Conservation (phyloP, 2,329 filamentous ascomycete species). For the Dactylonectria estremocensis region DNA sequence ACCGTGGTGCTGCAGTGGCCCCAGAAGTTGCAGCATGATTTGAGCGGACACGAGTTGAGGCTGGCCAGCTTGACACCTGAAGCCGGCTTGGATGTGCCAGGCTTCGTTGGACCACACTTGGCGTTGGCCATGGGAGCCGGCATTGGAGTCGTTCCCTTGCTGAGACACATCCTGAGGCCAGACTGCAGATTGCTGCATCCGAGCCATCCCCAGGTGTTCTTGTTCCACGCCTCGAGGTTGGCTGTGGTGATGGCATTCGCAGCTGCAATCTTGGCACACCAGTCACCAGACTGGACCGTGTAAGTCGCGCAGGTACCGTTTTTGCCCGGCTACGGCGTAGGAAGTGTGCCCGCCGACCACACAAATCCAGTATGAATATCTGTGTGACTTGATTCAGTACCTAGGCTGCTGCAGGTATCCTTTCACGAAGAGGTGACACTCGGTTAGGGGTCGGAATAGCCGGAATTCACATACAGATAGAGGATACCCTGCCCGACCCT, state of each 20-base stretch:
- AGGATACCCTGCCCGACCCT: too few relatives aligned
- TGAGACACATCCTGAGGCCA: constrained; percentile 47
- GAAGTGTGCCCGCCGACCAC: not conserved
- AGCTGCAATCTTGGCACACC: constrained; percentile 53
- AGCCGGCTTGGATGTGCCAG: too few relatives aligned
- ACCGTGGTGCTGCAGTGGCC: constrained; percentile 59
- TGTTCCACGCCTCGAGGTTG: constrained; percentile 52
- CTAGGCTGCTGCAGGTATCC: too few relatives aligned
- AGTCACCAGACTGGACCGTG: constrained; percentile 51
- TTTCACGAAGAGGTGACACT: too few relatives aligned
- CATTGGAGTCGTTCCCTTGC: constrained; percentile 49
- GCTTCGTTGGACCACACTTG: constrained; percentile 47
- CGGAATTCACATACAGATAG: too few relatives aligned
- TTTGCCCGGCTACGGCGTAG: too few relatives aligned
- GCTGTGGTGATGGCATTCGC: constrained; percentile 48
- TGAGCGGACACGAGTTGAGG: constrained; percentile 51
- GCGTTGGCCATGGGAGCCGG: constrained; percentile 43
- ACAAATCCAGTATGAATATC: too few relatives aligned
- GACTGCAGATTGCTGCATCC: constrained; percentile 41
- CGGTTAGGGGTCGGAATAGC: too few relatives aligned
- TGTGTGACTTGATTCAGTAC: too few relatives aligned
- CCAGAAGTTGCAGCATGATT: constrained; percentile 55
- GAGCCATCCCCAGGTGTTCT: constrained; percentile 51
- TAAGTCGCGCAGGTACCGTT: too few relatives aligned
- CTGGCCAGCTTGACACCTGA: constrained; percentile 26